Base-by-base conservation (phyloP, 2,329 filamentous ascomycete species). In the Epichloe coenophiala region DNA sequence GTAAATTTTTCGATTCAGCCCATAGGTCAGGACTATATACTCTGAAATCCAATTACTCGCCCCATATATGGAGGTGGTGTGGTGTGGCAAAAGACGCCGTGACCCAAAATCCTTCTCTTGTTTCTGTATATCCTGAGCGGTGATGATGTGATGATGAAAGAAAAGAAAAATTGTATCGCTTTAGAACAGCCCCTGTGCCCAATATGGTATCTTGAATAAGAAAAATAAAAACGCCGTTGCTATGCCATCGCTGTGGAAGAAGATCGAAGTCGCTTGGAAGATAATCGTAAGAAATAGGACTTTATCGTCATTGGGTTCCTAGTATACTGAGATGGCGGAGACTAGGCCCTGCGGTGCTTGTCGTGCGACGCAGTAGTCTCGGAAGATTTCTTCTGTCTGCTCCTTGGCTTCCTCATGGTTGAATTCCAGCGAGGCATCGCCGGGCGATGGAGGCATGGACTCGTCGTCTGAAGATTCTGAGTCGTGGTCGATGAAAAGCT, bases 371-470 rank as follows among this genome's bases (percentile, higher is more conserved):
- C 77, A 80, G 66, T 71, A 77, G 53, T 72, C 72, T 52, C 70
- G 68, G 64, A 75, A 77, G 61, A 75, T 71, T 57, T 68, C 63
- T 51, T 71, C 65, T 55, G 69, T 60, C 60, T 68, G 67, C 59
- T 66, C 62, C 61, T 68, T 69, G 57, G 56, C 58, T 60, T 79
- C 71, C 71, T 83, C 78, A 59, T 78, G 72, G 44, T 75, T 70
- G 61, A 88, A 85, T 40, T 74, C 68, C 49, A 88, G 68, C 37
- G 74, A 65, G 31, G 75, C 65, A 21, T 73, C 71, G 42, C 79
- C 77, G 38, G 84, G 84, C 54, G 83, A 86, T 19, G 83, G 83
- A 7, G 86, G 86, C 79, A 87, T 80, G 58, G 86, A 82, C 67
- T 89, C 85, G 59, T 88, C 84, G 51, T 80, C 83, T 2, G 79